These are phyloP conservation scores for Trametes cinnabarina DNA, from an alignment of 768 basidiomycete genomes.

Conservation along the genomic window DNA sequence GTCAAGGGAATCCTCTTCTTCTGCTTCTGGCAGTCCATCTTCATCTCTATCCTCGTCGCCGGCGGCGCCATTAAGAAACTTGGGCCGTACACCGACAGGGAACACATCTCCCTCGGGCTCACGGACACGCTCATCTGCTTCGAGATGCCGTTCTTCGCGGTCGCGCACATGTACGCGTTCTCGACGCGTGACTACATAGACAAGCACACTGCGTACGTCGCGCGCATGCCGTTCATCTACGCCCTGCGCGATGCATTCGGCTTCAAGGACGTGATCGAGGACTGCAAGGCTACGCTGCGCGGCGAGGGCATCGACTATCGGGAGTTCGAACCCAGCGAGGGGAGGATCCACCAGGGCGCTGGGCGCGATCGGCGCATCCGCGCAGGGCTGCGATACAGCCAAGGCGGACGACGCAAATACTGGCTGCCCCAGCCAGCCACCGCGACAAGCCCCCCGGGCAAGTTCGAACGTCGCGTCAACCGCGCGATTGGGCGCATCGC, in stretches of 20 bases:
- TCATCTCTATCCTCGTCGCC: slow-evolving; percentile 85
- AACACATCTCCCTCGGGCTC: slow-evolving; percentile 87
- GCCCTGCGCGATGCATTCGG: slow-evolving; percentile 90
- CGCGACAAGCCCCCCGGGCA: slow-evolving; percentile 38
- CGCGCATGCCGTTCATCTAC: slow-evolving; percentile 85
- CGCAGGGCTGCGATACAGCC: slow-evolving; percentile 88
- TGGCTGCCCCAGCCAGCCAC: slow-evolving; percentile 79
- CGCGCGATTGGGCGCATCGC: slow-evolving; percentile 40
- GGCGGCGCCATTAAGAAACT: slow-evolving; percentile 70
- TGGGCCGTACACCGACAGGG: slow-evolving; percentile 83
- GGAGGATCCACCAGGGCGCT: slow-evolving; percentile 84
- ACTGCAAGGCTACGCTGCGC: slow-evolving; percentile 74
- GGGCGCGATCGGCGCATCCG: slow-evolving; percentile 84
- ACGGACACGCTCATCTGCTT: slow-evolving; percentile 91
- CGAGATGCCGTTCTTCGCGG: slow-evolving; percentile 97
- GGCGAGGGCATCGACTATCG: slow-evolving; percentile 95
- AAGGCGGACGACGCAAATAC: slow-evolving; percentile 91
- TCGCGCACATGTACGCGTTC: slow-evolving; percentile 95
- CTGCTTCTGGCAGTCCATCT: slow-evolving; percentile 95
- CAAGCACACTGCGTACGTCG: slow-evolving; percentile 58
- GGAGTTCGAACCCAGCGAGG: slow-evolving; percentile 94
- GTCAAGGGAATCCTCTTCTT: slow-evolving; percentile 99
- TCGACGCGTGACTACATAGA: slow-evolving; percentile 86
- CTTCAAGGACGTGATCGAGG: slow-evolving; percentile 80
- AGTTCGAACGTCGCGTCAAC: slow-evolving; percentile 42